Evolutionary conservation across 768 basidiomycete species (phyloP).

Genomic region (Erythrobasidium yunnanense): DNA sequence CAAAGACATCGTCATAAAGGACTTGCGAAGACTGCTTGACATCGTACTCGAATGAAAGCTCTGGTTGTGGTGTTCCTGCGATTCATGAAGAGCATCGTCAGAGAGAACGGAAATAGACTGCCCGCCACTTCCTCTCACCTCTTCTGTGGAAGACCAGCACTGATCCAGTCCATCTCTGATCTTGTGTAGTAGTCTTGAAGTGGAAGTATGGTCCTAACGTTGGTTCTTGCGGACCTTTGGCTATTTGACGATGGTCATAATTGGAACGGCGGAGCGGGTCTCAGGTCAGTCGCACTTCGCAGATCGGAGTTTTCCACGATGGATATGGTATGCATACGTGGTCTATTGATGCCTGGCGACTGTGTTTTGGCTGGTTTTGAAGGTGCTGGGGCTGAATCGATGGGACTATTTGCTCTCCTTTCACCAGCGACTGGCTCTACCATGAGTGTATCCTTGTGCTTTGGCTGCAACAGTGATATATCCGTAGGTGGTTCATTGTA

Average conservation of each 20-base stretch:
- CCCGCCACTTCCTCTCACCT: neutral
- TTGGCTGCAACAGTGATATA: constrained; percentile 12
- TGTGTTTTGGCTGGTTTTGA: constrained; percentile 10
- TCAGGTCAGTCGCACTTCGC: neutral
- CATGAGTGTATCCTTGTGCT: neutral
- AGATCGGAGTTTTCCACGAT: neutral
- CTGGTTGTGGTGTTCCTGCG: neutral
- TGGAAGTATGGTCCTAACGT: constrained; percentile 23
- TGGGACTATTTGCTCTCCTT: neutral
- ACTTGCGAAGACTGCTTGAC: neutral
- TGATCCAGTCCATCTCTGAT: constrained; percentile 15
- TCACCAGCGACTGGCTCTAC: constrained; percentile 10
- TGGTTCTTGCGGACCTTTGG: constrained; percentile 10
- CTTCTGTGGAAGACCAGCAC: constrained; percentile 22
- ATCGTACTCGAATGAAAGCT: constrained; percentile 24
- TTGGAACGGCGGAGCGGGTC: neutral
- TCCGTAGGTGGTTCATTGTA: constrained; percentile 1
- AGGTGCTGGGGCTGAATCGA: constrained; percentile 1
- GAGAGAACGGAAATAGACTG: neutral
- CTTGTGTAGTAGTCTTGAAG: constrained; percentile 16
- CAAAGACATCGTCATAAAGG: constrained; percentile 27
- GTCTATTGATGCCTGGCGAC: constrained; percentile 20
- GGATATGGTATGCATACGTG: constrained; percentile 4
- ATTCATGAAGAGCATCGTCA: neutral
- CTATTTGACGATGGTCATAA: neutral